These are phyloP conservation scores for Fraxinus floribunda DNA, from an alignment of 305 asterid species.

Conservation along the genomic window DNA sequence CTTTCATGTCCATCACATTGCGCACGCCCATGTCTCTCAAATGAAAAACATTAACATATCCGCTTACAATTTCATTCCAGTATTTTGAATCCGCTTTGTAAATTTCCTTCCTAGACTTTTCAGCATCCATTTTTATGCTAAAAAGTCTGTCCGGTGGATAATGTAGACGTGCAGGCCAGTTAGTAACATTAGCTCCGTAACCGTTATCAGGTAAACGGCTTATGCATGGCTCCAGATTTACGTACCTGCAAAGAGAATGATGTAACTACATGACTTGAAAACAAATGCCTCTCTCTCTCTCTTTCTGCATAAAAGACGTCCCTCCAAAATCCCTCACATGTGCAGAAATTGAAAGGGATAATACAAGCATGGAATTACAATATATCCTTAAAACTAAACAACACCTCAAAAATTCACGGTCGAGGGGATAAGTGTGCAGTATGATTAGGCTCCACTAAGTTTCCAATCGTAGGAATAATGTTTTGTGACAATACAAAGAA, in stretches of 20 bases:
- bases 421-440: background rate
- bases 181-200: constrained; percentile 47
- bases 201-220: constrained; percentile 55
- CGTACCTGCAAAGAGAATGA: constrained; percentile 37
- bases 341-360: background rate
- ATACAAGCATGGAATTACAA: background rate
- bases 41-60: constrained; percentile 50
- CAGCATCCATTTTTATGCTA: constrained; percentile 65
- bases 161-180: constrained; percentile 69
- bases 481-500: background rate
- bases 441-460: background rate
- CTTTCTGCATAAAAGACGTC: background rate
- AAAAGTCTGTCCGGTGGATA: constrained; percentile 59
- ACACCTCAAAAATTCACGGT: background rate
- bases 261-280: background rate
- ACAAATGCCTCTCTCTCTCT: background rate
- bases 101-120: constrained; percentile 52
- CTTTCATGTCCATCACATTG: constrained; percentile 75
- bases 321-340: background rate
- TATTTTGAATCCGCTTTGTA: constrained; percentile 63
- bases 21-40: constrained; percentile 35
- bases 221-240: constrained; percentile 43
- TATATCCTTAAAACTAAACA: background rate
- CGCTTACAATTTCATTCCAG: constrained; percentile 42
- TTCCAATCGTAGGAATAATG: background rate